Conservation (phyloP, 2,329 filamentous ascomycete genomes). For the Periglandula ipomoeae region DNA sequence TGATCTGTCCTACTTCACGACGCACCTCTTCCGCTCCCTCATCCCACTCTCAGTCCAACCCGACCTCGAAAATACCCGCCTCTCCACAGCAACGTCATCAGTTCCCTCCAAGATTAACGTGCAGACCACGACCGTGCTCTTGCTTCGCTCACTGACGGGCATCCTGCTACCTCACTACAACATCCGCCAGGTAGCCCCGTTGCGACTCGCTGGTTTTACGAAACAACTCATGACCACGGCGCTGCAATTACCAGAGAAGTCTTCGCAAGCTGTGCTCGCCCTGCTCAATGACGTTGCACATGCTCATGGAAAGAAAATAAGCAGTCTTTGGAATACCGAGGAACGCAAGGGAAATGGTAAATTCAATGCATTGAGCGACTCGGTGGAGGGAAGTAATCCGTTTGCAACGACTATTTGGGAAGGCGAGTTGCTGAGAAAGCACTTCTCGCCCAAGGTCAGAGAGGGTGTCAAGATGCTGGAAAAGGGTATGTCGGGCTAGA, state of each 20-base stretch:
- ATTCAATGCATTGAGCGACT: slow-evolving; percentile 64
- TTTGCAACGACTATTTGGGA: slow-evolving; percentile 91
- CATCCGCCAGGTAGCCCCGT: slow-evolving; percentile 65
- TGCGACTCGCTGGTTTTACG: slow-evolving; percentile 81
- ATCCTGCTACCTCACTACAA: slow-evolving; percentile 69
- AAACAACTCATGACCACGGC: slow-evolving; percentile 81
- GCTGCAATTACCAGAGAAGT: slow-evolving; percentile 86
- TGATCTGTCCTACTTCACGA: slow-evolving; percentile 91
- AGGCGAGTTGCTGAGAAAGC: slow-evolving; percentile 72
- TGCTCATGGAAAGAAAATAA: slow-evolving; percentile 73
- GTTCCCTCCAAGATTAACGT: slow-evolving; percentile 70
- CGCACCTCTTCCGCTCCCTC: slow-evolving; percentile 82
- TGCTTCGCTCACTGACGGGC: slow-evolving; percentile 76
- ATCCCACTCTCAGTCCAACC: slow-evolving; percentile 70
- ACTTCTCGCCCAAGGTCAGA: slow-evolving; percentile 80
- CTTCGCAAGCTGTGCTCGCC: slow-evolving; percentile 67
- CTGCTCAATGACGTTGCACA: slow-evolving; percentile 71
- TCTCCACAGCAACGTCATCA: slow-evolving; percentile 28
- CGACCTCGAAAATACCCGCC: slow-evolving; percentile 68
- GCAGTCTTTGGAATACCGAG: slow-evolving; percentile 87
- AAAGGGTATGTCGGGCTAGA: slow-evolving; percentile 44
- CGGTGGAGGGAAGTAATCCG: slow-evolving; percentile 80
- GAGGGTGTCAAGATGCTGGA: slow-evolving; percentile 64
- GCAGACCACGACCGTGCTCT: slow-evolving; percentile 85
- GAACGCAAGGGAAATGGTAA: slow-evolving; percentile 86